Evolutionary conservation across 192 early-diverging fungal genomes (phyloP).

Genomic region (Linnemannia hyalina): DNA sequence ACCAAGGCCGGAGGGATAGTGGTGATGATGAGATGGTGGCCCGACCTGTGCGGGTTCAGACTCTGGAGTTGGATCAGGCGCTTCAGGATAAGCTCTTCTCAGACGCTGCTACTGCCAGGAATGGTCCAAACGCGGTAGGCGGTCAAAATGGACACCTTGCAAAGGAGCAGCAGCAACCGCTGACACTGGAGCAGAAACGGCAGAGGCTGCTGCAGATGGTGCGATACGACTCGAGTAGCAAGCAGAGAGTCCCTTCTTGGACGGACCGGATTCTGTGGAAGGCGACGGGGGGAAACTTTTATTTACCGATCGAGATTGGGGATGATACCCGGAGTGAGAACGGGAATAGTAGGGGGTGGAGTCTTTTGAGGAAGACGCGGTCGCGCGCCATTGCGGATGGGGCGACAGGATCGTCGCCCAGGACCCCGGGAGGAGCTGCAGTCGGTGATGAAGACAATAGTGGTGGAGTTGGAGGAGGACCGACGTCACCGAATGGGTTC

Average conservation of each 20-base stretch:
- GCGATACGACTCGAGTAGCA: conserved; percentile 58
- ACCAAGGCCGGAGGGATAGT: not conserved
- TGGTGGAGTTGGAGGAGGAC: not conserved
- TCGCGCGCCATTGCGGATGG: not conserved
- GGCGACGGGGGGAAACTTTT: conserved; percentile 43
- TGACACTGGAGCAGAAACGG: not conserved
- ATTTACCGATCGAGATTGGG: conserved; percentile 42
- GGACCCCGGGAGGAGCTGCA: not conserved
- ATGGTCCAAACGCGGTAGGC: not conserved
- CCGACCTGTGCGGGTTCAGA: not conserved
- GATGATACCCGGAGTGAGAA: conserved; percentile 34
- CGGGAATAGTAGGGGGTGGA: conserved; percentile 26
- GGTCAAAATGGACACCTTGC: not conserved
- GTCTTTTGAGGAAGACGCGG: conserved; percentile 30
- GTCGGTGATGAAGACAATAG: not conserved
- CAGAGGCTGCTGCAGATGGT: not conserved
- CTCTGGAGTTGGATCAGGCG: not conserved
- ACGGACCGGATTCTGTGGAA: conserved; percentile 65
- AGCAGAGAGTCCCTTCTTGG: conserved; percentile 65
- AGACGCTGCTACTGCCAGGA: not conserved
- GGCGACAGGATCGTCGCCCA: not conserved
- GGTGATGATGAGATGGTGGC: not conserved
- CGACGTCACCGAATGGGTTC: not conserved
- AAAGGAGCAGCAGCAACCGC: not conserved
- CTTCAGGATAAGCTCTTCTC: not conserved